phyloP scores from a whole-genome alignment of 1,284 basidiomycete genomes.

The Rhodotorula sp. region DNA sequence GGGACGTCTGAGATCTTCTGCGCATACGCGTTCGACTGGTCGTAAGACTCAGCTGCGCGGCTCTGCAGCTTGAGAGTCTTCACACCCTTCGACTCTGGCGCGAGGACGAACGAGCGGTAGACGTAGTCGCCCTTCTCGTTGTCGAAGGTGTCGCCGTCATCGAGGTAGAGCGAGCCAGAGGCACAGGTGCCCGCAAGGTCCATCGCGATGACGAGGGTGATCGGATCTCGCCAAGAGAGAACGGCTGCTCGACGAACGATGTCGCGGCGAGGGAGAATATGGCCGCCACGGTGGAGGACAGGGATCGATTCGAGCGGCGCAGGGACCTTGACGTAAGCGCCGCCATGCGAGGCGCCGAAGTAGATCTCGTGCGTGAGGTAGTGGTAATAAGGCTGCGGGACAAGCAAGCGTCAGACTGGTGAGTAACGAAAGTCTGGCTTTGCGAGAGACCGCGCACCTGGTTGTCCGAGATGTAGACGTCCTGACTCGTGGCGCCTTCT shows the following conservation, averaged over 20 bases:
- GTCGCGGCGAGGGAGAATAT: conserved; percentile 81
- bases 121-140: conserved; percentile 76
- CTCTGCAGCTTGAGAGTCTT: conserved; percentile 58
- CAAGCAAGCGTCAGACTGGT: neutral
- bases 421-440: too few relatives aligned
- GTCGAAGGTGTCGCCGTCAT: conserved; percentile 85
- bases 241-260: conserved; percentile 80
- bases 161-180: conserved; percentile 83
- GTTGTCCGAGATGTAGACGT: conserved; percentile 83
- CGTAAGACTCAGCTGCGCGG: conserved; percentile 54
- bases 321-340: conserved; percentile 64
- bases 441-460: conserved; percentile 56
- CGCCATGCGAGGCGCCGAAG: conserved; percentile 62
- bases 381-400: conserved; percentile 82
- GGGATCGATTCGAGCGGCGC: conserved; percentile 78
- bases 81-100: conserved; percentile 32
- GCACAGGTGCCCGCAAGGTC: conserved; percentile 62
- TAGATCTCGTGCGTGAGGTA: conserved; percentile 73
- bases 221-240: conserved; percentile 87
- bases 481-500: conserved; percentile 66
- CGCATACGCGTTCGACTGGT: conserved; percentile 63
- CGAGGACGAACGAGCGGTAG: conserved; percentile 72
- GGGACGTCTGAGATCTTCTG: conserved; percentile 63
- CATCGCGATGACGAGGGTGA: conserved; percentile 84
- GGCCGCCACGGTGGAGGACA: conserved; percentile 85